phyloP scores from a whole-genome alignment of 2,329 filamentous ascomycete genomes.

The Lasiodiplodia gonubiensis region DNA sequence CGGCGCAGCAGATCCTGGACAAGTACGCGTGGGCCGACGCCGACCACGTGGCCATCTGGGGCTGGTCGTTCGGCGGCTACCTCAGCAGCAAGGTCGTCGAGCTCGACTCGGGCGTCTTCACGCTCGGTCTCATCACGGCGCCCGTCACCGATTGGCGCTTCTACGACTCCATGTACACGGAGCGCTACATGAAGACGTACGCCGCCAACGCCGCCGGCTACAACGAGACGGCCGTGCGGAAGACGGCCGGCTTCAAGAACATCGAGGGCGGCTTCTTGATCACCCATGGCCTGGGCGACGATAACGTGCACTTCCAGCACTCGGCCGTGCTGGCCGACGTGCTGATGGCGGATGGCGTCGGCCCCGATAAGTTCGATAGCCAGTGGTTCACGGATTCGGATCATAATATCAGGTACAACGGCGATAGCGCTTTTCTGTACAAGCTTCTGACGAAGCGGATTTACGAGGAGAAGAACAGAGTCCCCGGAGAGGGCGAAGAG shows the following conservation, averaged over 20 bases:
- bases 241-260: constrained; percentile 65
- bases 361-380: constrained; percentile 66
- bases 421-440: constrained; percentile 63
- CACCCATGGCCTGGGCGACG: constrained; percentile 71
- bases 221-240: constrained; percentile 63
- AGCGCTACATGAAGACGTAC: constrained; percentile 73
- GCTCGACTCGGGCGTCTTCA: constrained; percentile 64
- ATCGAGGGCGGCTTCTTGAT: constrained; percentile 66
- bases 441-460: constrained; percentile 66
- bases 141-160: constrained; percentile 73
- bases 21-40: constrained; percentile 61
- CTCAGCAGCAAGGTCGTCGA: constrained; percentile 71
- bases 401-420: constrained; percentile 65
- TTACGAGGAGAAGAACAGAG: constrained; percentile 65
- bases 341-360: constrained; percentile 64
- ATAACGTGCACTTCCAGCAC: constrained; percentile 76
- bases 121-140: constrained; percentile 67
- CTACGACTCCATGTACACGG: constrained; percentile 74
- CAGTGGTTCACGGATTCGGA: constrained; percentile 66
- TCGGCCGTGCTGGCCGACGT: constrained; percentile 66
- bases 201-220: constrained; percentile 65
- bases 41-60: constrained; percentile 68
- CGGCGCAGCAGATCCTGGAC: constrained; percentile 60
- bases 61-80: constrained; percentile 73
- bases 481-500: constrained; percentile 6